Percentiles rank a stretch among this genome's conserved stretches.
phyloP scores from a whole-genome alignment of 352 stramenopile species.

The Pelagophyceae sp. region DNA sequence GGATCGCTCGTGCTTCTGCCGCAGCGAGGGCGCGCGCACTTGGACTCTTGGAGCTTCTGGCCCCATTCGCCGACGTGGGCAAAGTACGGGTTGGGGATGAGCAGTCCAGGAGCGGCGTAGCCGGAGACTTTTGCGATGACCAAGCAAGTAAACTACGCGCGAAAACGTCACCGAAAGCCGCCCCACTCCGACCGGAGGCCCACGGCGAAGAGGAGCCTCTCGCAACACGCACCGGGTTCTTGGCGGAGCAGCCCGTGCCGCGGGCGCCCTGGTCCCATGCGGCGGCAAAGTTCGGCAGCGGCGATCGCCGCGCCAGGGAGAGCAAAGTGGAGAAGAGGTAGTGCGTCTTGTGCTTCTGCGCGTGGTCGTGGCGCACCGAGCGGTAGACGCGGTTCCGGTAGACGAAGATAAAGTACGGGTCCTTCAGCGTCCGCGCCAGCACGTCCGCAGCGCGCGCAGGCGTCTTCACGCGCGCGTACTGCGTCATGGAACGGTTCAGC shows the following conservation, averaged over 20 bases:
- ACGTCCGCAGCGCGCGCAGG: no score
- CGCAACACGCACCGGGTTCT: no score
- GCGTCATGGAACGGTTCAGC: no score
- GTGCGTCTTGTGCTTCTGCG: constrained; percentile 15
- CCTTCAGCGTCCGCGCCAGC: not conserved
- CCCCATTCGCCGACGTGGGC: constrained; percentile 19
- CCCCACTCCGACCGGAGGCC: no score
- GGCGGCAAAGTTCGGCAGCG: not conserved
- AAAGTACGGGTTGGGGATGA: constrained; percentile 17
- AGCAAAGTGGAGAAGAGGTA: constrained; percentile 14
- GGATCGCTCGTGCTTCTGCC: no score
- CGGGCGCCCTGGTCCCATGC: constrained; percentile 1
- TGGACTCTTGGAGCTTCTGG: not conserved
- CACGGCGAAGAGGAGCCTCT: no score
- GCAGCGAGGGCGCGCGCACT: no score
- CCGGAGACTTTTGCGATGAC: constrained; percentile 1
- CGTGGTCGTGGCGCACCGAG: not conserved
- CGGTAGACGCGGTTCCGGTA: not conserved
- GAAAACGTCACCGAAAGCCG: not conserved
- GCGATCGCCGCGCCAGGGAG: not conserved
- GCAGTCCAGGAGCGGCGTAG: not conserved
- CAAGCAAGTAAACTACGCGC: no score
- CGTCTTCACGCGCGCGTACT: no score
- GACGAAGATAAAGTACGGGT: not conserved
- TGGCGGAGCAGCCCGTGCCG: not conserved